phyloP scores from a whole-genome alignment of 805 yeast species.

The Priceomyces carsonii region DNA sequence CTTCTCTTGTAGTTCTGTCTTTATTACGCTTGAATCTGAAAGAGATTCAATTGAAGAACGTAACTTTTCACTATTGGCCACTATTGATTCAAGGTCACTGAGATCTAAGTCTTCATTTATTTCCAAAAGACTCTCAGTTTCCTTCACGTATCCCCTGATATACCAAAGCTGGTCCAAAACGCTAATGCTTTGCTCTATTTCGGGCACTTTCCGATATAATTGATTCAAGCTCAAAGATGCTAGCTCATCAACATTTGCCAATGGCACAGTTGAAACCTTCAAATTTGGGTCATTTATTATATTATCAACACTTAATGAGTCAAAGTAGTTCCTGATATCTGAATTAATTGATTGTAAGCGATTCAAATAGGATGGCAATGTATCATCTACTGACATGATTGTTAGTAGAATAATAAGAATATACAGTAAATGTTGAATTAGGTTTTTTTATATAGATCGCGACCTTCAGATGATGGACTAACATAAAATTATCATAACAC shows the following conservation, averaged over 20 bases:
- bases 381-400: constrained; percentile 6
- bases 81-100: constrained; percentile 18
- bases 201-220: constrained; percentile 12
- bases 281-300: constrained; percentile 20
- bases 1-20: constrained; percentile 11
- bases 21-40: constrained; percentile 14
- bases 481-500: too few relatives aligned
- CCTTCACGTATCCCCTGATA: constrained; percentile 24
- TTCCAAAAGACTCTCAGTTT: constrained; percentile 17
- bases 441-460: too few relatives aligned
- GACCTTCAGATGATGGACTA: too few relatives aligned
- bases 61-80: constrained; percentile 19
- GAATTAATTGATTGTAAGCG: constrained; percentile 5
- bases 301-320: constrained; percentile 12
- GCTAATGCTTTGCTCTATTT: constrained; percentile 9
- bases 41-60: constrained; percentile 13
- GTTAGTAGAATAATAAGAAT: too few relatives aligned
- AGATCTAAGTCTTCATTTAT: constrained; percentile 12
- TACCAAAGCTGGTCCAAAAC: constrained; percentile 28
- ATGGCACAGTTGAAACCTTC: constrained; percentile 1
- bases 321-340: constrained; percentile 10
- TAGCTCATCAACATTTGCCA: constrained; percentile 4
- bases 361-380: constrained; percentile 1
- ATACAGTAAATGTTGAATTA: too few relatives aligned
- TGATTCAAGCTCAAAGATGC: constrained; percentile 10